phyloP scores from a whole-genome alignment of 2,329 filamentous ascomycete genomes.

The Pseudogymnoascus sp. region DNA sequence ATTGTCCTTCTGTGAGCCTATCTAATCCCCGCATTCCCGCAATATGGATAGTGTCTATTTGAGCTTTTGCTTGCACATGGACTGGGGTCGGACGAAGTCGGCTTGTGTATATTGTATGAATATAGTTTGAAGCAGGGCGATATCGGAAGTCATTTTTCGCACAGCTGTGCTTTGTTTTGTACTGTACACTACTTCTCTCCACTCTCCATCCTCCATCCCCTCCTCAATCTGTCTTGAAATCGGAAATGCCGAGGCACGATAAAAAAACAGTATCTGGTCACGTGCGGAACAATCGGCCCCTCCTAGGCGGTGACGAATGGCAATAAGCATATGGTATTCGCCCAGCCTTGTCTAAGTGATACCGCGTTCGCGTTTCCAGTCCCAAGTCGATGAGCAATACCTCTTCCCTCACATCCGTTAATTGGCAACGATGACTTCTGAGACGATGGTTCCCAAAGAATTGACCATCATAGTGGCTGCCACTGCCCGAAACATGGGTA shows the following conservation, averaged over 20 bases:
- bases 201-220: neutral
- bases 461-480: conserved; percentile 92
- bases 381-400: neutral
- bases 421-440: neutral
- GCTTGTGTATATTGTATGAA: neutral
- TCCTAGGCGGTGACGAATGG: conserved; percentile 1
- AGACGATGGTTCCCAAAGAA: conserved; percentile 36
- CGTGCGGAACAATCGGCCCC: neutral
- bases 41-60: conserved; percentile 7
- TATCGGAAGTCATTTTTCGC: neutral
- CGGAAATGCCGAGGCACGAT: conserved; percentile 6
- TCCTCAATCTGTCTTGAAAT: neutral
- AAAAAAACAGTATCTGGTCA: neutral
- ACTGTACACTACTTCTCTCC: neutral
- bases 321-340: neutral
- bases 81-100: conserved; percentile 4
- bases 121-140: neutral
- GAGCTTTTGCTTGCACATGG: neutral
- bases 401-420: neutral
- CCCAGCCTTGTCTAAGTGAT: conserved; percentile 1
- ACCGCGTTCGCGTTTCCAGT: neutral
- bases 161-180: neutral
- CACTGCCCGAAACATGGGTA: conserved; percentile 77
- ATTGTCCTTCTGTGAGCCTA: neutral
- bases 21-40: conserved; percentile 7